A percentile compares a stretch with the other conserved stretches of the same genome.
Conservation (phyloP, 495 filamentous ascomycete genomes). For the Penicillium psychrofluorescens region DNA sequence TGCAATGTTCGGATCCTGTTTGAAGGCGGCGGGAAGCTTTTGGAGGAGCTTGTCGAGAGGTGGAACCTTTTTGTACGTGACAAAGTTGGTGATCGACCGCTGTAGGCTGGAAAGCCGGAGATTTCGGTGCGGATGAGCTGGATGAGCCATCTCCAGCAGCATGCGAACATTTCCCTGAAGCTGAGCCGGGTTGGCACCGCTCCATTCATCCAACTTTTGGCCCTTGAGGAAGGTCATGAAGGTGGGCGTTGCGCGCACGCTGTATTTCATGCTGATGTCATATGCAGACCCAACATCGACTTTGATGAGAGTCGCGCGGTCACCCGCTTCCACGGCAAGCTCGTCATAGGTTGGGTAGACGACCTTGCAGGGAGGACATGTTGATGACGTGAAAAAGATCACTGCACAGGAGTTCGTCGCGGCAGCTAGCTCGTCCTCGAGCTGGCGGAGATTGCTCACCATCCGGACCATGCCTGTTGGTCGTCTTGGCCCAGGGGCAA, state of each 20-base stretch:
- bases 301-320: constrained; percentile 68
- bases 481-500: constrained; percentile 5
- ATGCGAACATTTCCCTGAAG: constrained; percentile 67
- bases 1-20: constrained; percentile 45
- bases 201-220: constrained; percentile 71
- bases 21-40: constrained; percentile 55
- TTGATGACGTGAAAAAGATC: constrained; percentile 88
- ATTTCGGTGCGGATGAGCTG: constrained; percentile 65
- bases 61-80: constrained; percentile 71
- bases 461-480: constrained; percentile 38
- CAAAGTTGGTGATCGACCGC: constrained; percentile 52
- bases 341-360: constrained; percentile 80
- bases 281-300: constrained; percentile 65
- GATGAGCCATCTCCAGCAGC: constrained; percentile 69
- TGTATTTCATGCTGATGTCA: constrained; percentile 59
- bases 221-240: constrained; percentile 84
- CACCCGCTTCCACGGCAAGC: constrained; percentile 66
- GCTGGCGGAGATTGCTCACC: constrained; percentile 45
- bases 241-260: constrained; percentile 73
- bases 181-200: constrained; percentile 60
- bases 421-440: constrained; percentile 52
- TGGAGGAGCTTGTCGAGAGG: constrained; percentile 76
- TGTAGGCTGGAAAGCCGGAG: constrained; percentile 65
- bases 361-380: constrained; percentile 76
- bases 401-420: constrained; percentile 64